Evolutionary conservation across 495 filamentous ascomycete species (phyloP).

Genomic region (Cercophora scortea): DNA sequence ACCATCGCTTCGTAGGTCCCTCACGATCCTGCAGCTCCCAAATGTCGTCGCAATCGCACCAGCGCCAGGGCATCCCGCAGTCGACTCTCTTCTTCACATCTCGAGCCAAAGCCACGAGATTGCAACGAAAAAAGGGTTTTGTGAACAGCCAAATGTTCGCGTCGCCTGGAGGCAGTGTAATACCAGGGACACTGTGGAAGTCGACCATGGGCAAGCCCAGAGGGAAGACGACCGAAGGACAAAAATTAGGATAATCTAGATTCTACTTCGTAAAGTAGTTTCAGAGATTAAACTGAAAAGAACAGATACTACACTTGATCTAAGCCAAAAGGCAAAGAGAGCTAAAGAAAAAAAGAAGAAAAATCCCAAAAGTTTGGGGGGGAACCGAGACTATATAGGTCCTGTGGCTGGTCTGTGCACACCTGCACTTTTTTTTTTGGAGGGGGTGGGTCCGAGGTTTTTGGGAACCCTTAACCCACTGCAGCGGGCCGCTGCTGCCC

Average conservation of each 20-base stretch:
- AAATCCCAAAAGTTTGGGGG: neutral
- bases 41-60: neutral
- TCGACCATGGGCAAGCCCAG: slow-evolving; percentile 72
- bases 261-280: slow-evolving; percentile 59
- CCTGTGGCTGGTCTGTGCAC: neutral
- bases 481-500: no score
- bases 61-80: neutral
- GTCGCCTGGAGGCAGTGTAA: slow-evolving; percentile 82
- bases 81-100: slow-evolving; percentile 11
- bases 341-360: slow-evolving; percentile 22
- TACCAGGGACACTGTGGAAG: slow-evolving; percentile 74
- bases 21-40: neutral
- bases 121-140: slow-evolving; percentile 10
- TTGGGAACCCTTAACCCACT: neutral
- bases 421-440: no score
- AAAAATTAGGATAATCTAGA: slow-evolving; percentile 85
- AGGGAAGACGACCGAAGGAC: slow-evolving; percentile 18
- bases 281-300: slow-evolving; percentile 94
- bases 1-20: neutral
- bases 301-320: slow-evolving; percentile 99
- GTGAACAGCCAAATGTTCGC: slow-evolving; percentile 45
- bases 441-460: neutral
- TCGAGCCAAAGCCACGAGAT: slow-evolving; percentile 3
- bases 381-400: neutral
- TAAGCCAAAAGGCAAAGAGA: slow-evolving; percentile 66